Evolutionary conservation across 257 asterid species (phyloP).

Genomic region (Anisodus acutangulus): DNA sequence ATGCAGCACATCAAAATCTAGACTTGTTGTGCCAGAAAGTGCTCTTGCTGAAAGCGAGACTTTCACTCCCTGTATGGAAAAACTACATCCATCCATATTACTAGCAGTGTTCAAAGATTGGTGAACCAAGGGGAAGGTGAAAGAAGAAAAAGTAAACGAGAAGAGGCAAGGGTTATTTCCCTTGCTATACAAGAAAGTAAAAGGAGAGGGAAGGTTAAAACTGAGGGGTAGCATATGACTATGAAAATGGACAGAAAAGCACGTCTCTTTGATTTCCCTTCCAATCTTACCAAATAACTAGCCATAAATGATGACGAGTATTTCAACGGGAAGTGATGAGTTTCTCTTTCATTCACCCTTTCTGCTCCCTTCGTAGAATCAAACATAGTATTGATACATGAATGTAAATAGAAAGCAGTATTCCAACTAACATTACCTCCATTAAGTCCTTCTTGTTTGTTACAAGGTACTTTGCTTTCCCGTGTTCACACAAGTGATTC

Average conservation of each 20-base stretch:
- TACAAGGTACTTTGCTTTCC: constrained; percentile 56
- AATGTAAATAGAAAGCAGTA: constrained; percentile 19
- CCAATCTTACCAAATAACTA: not conserved
- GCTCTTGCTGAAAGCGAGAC: constrained; percentile 66
- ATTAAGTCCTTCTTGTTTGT: constrained; percentile 50
- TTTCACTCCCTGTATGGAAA: constrained; percentile 73
- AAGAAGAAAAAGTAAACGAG: constrained; percentile 2
- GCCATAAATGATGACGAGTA: not conserved
- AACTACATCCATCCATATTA: constrained; percentile 28
- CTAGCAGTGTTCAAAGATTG: constrained; percentile 21
- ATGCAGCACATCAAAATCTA: constrained; percentile 70
- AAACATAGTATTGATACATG: not conserved
- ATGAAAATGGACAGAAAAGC: not conserved
- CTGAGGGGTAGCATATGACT: constrained; percentile 6
- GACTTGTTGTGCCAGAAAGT: constrained; percentile 52
- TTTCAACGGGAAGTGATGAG: not conserved
- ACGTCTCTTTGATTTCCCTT: not conserved
- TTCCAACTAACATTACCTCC: constrained; percentile 49
- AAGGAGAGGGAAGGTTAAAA: not conserved
- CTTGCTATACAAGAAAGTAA: not conserved
- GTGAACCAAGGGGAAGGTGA: not conserved
- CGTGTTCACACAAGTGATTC: constrained; percentile 59
- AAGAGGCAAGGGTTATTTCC: not conserved
- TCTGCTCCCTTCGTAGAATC: not conserved
- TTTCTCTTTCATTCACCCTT: constrained; percentile 23